A percentile compares a stretch with the other conserved stretches of the same genome.
Evolutionary conservation across 805 yeast genomes (phyloP).

Genomic region (Suhomyces canberraensis): DNA sequence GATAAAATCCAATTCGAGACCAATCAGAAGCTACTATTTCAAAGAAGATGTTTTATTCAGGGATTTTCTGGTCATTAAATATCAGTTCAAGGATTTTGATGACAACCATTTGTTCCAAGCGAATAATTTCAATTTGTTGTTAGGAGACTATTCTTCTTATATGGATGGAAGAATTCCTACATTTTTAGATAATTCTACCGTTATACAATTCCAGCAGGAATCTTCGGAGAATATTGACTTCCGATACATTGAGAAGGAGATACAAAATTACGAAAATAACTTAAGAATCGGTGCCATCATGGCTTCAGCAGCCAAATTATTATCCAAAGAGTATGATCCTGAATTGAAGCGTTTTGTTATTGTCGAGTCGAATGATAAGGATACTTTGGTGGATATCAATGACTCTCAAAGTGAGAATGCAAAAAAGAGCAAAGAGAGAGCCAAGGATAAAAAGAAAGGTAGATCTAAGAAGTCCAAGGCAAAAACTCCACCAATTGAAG

Average conservation of each 20-base stretch:
- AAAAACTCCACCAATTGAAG: neutral
- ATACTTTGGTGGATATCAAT: neutral
- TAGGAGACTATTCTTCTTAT: constrained; percentile 17
- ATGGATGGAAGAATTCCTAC: constrained; percentile 14
- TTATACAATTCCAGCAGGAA: constrained; percentile 12
- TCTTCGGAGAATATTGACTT: neutral
- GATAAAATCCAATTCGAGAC: constrained; percentile 26
- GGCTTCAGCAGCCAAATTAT: constrained; percentile 19
- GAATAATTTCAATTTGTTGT: constrained; percentile 17
- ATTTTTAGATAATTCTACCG: constrained; percentile 20
- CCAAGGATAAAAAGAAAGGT: constrained; percentile 5
- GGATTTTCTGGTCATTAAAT: constrained; percentile 56
- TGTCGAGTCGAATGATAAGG: neutral
- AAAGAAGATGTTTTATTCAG: constrained; percentile 62
- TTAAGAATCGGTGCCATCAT: constrained; percentile 26
- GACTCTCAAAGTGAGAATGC: constrained; percentile 1
- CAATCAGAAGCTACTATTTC: constrained; percentile 53
- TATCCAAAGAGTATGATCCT: constrained; percentile 11
- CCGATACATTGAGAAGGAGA: constrained; percentile 1
- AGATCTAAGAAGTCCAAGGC: neutral
- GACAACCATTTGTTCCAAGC: constrained; percentile 45
- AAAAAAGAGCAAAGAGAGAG: constrained; percentile 8
- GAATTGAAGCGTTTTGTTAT: neutral
- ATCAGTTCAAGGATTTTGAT: constrained; percentile 57
- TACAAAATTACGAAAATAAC: constrained; percentile 22